Conservation (phyloP, 768 basidiomycete genomes). For the Hericium alpestre region DNA sequence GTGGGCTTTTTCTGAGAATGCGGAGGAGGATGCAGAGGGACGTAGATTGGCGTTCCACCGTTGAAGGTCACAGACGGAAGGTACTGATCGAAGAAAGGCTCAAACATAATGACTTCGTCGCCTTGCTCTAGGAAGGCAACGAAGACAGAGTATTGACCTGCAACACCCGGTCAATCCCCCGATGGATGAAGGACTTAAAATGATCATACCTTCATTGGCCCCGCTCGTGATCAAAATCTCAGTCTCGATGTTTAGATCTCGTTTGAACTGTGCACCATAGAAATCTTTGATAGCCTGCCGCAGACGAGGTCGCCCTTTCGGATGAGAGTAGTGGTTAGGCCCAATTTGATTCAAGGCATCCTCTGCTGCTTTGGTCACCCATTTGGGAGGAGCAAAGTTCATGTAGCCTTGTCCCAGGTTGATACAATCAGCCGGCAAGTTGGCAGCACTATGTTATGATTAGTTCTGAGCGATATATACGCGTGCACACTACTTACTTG, state of each 20-base stretch:
- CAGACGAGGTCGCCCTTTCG: conserved; percentile 78
- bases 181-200: not conserved
- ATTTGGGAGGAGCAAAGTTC: conserved; percentile 81
- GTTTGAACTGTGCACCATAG: conserved; percentile 57
- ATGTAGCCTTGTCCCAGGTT: conserved; percentile 90
- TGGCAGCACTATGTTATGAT: conserved; percentile 49
- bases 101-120: conserved; percentile 98
- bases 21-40: conserved; percentile 86
- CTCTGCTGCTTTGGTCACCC: conserved; percentile 67
- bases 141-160: conserved; percentile 91
- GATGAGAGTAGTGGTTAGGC: conserved; percentile 84
- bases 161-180: conserved; percentile 1
- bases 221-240: conserved; percentile 95
- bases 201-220: conserved; percentile 80
- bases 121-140: conserved; percentile 84
- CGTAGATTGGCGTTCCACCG: conserved; percentile 85
- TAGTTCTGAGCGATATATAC: not conserved
- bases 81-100: conserved; percentile 97
- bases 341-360: conserved; percentile 52
- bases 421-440: conserved; percentile 84
- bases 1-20: conserved; percentile 36
- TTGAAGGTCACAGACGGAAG: conserved; percentile 90
- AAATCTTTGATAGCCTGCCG: conserved; percentile 78
- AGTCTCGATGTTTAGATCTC: conserved; percentile 69
- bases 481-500: conserved; percentile 40